Evolutionary conservation across 1,139 yeast species (phyloP).

Genomic region (Pichia sp.): DNA sequence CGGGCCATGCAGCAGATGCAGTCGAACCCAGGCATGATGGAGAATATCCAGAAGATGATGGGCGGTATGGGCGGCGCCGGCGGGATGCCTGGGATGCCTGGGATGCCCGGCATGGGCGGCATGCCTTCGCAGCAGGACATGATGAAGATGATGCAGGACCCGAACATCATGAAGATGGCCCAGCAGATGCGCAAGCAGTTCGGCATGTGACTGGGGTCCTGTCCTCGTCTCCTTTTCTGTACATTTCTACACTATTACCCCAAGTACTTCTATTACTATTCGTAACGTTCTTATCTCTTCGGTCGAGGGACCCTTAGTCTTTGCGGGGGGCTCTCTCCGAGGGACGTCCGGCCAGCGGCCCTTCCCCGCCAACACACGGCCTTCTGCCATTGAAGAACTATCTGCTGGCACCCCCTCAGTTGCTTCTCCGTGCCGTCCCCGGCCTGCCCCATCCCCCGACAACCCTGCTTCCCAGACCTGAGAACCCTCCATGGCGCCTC

Average conservation of each 20-base stretch:
- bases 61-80: constrained; percentile 39
- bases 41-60: constrained; percentile 49
- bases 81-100: constrained; percentile 27
- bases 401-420: no score
- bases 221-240: neutral
- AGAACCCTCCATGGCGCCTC: neutral
- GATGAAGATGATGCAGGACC: constrained; percentile 35
- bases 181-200: constrained; percentile 33
- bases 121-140: constrained; percentile 35
- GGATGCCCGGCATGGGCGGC: constrained; percentile 27
- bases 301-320: no score
- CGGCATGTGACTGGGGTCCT: constrained; percentile 18
- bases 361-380: no score
- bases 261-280: no score
- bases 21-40: constrained; percentile 63
- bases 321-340: no score
- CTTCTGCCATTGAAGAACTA: no score
- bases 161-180: constrained; percentile 34
- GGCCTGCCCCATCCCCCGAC: no score
- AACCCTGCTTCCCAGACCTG: no score
- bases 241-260: no score
- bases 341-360: no score
- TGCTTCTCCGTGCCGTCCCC: no score
- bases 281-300: no score
- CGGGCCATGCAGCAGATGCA: constrained; percentile 50